Evolutionary conservation across 2,329 filamentous ascomycete genomes (phyloP).

Genomic region (Stemphylium beticola): DNA sequence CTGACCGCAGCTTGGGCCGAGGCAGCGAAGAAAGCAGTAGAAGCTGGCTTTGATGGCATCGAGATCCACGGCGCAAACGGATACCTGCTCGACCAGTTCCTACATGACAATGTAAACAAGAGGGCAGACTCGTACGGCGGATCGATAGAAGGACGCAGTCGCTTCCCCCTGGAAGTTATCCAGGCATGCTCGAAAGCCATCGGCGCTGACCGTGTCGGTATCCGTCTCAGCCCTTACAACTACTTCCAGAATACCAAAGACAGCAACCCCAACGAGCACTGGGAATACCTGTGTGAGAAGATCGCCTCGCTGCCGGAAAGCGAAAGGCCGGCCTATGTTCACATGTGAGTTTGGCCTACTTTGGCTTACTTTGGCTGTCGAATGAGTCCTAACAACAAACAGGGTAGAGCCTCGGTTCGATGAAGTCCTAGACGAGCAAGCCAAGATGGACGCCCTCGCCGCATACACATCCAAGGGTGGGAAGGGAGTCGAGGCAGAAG

Average conservation of each 20-base stretch:
- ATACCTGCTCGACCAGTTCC: constrained; percentile 60
- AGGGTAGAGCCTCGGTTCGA: constrained; percentile 49
- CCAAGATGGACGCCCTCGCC: constrained; percentile 49
- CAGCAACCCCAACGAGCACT: constrained; percentile 54
- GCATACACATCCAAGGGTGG: constrained; percentile 39
- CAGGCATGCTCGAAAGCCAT: constrained; percentile 42
- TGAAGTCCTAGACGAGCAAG: constrained; percentile 45
- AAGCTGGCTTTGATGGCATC: constrained; percentile 46
- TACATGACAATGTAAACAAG: constrained; percentile 58
- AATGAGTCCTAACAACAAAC: constrained; percentile 8
- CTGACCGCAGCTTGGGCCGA: constrained; percentile 48
- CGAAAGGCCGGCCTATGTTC: constrained; percentile 40
- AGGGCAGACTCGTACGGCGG: constrained; percentile 60
- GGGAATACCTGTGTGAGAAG: constrained; percentile 53
- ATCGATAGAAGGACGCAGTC: constrained; percentile 58
- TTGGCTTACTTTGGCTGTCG: background rate
- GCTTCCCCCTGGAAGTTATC: constrained; percentile 63
- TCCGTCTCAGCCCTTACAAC: constrained; percentile 44
- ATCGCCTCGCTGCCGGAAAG: constrained; percentile 44
- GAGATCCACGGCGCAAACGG: constrained; percentile 54
- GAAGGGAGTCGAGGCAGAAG: constrained; percentile 42
- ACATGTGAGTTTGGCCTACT: constrained; percentile 36
- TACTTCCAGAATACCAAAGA: constrained; percentile 52
- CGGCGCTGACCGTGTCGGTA: constrained; percentile 41
- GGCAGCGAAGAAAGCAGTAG: constrained; percentile 48